Evolutionary conservation across 805 yeast genomes (phyloP).

Genomic region (Torulaspora franciscae): DNA sequence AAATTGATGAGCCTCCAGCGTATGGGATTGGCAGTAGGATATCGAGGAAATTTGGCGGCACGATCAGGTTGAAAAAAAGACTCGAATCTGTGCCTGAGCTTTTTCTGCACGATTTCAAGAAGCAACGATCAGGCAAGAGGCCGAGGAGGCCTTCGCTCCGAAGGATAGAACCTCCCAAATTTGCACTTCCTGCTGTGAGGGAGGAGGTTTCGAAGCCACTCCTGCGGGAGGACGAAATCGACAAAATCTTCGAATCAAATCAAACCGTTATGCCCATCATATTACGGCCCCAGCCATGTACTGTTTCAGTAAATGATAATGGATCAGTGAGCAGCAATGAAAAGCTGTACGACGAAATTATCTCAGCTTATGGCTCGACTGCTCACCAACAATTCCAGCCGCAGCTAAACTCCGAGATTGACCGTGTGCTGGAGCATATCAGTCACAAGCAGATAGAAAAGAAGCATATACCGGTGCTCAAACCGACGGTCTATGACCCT

Average conservation of each 20-base stretch:
- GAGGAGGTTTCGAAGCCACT: slow-evolving; percentile 5
- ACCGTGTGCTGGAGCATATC: slow-evolving; percentile 20
- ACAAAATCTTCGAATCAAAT: slow-evolving; percentile 8
- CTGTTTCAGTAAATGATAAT: background rate
- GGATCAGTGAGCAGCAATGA: slow-evolving; percentile 21
- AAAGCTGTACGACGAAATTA: slow-evolving; percentile 27
- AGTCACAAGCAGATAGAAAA: background rate
- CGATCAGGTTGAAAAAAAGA: slow-evolving; percentile 26
- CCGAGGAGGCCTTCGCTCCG: background rate
- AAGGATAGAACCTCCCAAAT: slow-evolving; percentile 3
- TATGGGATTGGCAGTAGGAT: slow-evolving; percentile 9
- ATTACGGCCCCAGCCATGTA: background rate
- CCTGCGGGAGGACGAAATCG: background rate
- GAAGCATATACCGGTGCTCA: background rate
- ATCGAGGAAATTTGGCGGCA: slow-evolving; percentile 30
- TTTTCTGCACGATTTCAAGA: slow-evolving; percentile 25
- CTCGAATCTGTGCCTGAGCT: slow-evolving; percentile 34
- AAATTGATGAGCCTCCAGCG: slow-evolving; percentile 1
- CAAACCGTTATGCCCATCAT: slow-evolving; percentile 12
- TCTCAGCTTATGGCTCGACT: slow-evolving; percentile 23
- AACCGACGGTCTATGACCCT: background rate
- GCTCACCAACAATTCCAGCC: background rate
- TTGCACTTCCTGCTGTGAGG: slow-evolving; percentile 4
- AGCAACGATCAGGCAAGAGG: slow-evolving; percentile 7
- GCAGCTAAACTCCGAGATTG: slow-evolving; percentile 18